Evolutionary conservation across 2,329 filamentous ascomycete species (phyloP), one percentile per base, ranked within the genome.

Genomic region (Colletotrichum ledebouriae): DNA sequence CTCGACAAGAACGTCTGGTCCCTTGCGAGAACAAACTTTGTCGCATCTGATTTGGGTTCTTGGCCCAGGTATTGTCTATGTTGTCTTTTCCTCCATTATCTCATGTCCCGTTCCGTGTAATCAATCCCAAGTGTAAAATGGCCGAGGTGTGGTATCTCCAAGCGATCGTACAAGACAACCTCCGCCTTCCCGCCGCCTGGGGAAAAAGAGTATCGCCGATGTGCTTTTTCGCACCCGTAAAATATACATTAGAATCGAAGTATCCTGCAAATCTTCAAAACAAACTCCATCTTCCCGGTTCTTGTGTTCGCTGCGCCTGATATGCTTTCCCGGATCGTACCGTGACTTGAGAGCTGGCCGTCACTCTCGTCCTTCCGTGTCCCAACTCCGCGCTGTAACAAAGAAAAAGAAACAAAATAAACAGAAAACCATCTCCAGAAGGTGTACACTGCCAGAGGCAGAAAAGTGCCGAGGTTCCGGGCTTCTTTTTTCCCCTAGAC

Each of bases 351-450:
- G 41, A 69, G 63, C 15, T 15, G 7, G 34, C 49, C 17, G 6
- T 64, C 29, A n/a, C 42, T 15, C 10, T 41, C 44, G 13, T 63
- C 63, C 61, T 61, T 12, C 41, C 58, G 6, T 29, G 12, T 59
- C 67, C 70, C 50, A 68, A 71, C 70, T 71, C 70, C 70, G 12
- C 70, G 70, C 70, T 71, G 49, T 49, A 59, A 61, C 47, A 62
- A 61, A 63, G 5, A 46, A 67, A 61, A 11, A 37, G 39, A 58
- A 47, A 34, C 49, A 58, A 0, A 2, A 22, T 9, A 72, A 63
- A 68, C 29, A 69, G 42, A 59, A 11, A 12, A 12, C 47, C 50
- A 10, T 50, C 59, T 69, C 68, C 56, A 15, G 6, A 25, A 61
- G 22, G 55, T 56, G 20, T 55, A 49, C 47, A 60, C 33, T 49